Evolutionary conservation across 768 basidiomycete species (phyloP).

Genomic region (Candolleomyces eurysporus): DNA sequence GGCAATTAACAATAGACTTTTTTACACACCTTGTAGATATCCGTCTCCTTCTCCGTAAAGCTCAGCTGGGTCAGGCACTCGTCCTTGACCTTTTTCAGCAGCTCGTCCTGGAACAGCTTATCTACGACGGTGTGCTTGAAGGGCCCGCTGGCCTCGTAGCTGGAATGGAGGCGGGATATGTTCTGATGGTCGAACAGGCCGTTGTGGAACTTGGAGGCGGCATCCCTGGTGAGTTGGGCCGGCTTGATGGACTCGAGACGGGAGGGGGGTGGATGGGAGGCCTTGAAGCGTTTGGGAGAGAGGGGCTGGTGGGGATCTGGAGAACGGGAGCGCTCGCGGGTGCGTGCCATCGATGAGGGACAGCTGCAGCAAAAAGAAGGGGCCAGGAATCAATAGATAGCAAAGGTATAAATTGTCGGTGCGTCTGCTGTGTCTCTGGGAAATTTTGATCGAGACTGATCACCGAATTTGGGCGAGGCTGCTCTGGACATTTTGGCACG

Average conservation of each 20-base stretch:
- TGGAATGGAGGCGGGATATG: conserved; percentile 50
- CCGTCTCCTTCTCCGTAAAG: conserved; percentile 94
- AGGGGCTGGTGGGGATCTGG: conserved; percentile 24
- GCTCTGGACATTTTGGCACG: conserved; percentile 5
- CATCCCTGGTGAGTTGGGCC: conserved; percentile 15
- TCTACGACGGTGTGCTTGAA: conserved; percentile 84
- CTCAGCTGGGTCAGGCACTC: conserved; percentile 77
- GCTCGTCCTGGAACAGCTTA: conserved; percentile 79
- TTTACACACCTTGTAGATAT: conserved; percentile 85
- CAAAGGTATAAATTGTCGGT: background rate
- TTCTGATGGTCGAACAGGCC: conserved; percentile 57
- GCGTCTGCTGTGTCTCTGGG: background rate
- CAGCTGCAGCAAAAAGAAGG: background rate
- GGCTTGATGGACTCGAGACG: conserved; percentile 11
- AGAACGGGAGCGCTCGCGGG: conserved; percentile 46
- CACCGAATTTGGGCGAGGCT: conserved; percentile 10
- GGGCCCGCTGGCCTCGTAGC: conserved; percentile 61
- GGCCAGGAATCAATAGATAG: background rate
- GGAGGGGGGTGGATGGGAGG: conserved; percentile 18
- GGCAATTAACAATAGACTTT: background rate
- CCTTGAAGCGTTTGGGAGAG: conserved; percentile 27
- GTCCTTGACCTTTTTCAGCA: conserved; percentile 78
- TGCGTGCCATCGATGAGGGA: conserved; percentile 37
- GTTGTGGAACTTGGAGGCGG: conserved; percentile 41
- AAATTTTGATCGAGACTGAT: conserved; percentile 11